These are phyloP conservation scores for Candida sojae DNA, from an alignment of 1,139 yeast species.

Conservation along the genomic window DNA sequence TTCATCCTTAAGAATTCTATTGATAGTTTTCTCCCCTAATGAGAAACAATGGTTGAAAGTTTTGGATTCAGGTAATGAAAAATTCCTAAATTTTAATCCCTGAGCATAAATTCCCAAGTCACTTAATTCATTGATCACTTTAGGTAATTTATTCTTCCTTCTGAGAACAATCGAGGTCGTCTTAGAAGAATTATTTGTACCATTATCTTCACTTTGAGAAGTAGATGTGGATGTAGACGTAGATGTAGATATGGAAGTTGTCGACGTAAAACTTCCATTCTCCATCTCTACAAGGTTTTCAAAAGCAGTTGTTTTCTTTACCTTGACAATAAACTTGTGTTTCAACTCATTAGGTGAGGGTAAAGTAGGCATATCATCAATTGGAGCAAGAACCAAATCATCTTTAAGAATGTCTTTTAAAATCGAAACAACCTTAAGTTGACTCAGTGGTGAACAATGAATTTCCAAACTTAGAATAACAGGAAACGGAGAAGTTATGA, in stretches of 20 bases:
- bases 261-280: slow-evolving; percentile 23
- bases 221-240: slow-evolving; percentile 36
- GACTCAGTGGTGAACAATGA: slow-evolving; percentile 71
- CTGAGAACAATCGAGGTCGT: slow-evolving; percentile 21
- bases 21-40: slow-evolving; percentile 70
- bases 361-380: slow-evolving; percentile 31
- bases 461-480: slow-evolving; percentile 85
- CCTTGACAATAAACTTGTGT: slow-evolving; percentile 73
- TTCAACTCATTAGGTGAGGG: slow-evolving; percentile 77
- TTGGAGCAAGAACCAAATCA: slow-evolving; percentile 49
- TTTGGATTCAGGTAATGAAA: slow-evolving; percentile 85
- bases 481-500: slow-evolving; percentile 81
- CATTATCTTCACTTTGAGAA: slow-evolving; percentile 52
- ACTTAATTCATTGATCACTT: slow-evolving; percentile 51
- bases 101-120: slow-evolving; percentile 65
- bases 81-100: slow-evolving; percentile 79
- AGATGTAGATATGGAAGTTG: slow-evolving; percentile 35
- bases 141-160: slow-evolving; percentile 23
- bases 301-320: slow-evolving; percentile 54
- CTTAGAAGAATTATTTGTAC: slow-evolving; percentile 4
- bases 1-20: slow-evolving; percentile 63
- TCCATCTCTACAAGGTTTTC: slow-evolving; percentile 21
- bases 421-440: slow-evolving; percentile 52
- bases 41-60: slow-evolving; percentile 83
- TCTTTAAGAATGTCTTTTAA: slow-evolving; percentile 63